phyloP scores from a whole-genome alignment of 768 basidiomycete species.

The Inosperma sp. region DNA sequence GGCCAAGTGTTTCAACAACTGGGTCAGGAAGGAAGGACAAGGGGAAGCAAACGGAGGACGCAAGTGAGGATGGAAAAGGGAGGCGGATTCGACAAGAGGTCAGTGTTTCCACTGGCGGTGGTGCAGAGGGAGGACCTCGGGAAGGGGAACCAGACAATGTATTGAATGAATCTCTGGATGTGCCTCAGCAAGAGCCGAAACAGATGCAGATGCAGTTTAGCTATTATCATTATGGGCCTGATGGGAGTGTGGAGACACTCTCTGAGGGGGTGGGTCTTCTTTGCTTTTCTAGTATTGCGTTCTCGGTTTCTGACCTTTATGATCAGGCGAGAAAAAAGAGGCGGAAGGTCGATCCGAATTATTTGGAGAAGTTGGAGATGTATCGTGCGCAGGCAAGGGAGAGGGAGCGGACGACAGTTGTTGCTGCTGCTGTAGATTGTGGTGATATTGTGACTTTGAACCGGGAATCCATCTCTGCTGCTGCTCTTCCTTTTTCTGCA shows the following conservation, averaged over 20 bases:
- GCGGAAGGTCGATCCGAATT: background rate
- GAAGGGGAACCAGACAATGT: too few species aligned
- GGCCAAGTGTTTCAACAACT: too few species aligned
- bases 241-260: background rate
- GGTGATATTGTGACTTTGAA: background rate
- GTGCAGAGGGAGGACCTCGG: too few species aligned
- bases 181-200: background rate
- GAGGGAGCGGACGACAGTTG: too few species aligned
- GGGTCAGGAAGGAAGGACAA: background rate
- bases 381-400: background rate
- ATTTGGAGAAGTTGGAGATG: background rate
- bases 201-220: constrained; percentile 5
- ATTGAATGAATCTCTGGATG: background rate
- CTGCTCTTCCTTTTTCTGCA: too few species aligned
- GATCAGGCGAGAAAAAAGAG: background rate
- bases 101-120: too few species aligned
- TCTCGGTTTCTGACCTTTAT: background rate
- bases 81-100: too few species aligned
- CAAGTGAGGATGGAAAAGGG: background rate
- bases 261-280: background rate
- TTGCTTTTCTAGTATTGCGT: background rate
- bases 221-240: constrained; percentile 2
- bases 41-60: background rate
- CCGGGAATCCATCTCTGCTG: background rate
- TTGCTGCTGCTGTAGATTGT: background rate